Evolutionary conservation across 495 filamentous ascomycete species (phyloP), one percentile per base, ranked within the genome.

Genomic region (Neurospora pannonica): DNA sequence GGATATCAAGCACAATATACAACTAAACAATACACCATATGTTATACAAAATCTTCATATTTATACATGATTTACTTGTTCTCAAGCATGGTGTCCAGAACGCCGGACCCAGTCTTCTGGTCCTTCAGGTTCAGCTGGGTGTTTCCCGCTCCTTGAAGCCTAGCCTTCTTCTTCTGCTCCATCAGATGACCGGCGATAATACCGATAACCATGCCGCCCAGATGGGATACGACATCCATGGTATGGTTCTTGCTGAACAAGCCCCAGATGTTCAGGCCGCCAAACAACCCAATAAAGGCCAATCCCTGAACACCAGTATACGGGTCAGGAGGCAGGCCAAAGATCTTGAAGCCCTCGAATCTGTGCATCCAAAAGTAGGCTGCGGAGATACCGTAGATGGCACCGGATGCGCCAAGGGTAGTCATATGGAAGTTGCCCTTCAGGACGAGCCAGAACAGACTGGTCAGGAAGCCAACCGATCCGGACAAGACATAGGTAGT

Each of bases 401-500:
- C 91, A 9, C 91, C 93, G 71, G 92, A 94, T 17, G 93, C 92
- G 69, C 95, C 95, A 1, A 95, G 86, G 1, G 82, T 81, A 21
- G 82, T 81, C n/a, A 77, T 75, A 5, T 78, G 34, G 28, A 86
- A 73, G 37, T 76, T 76, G 38, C 78, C 76, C 38, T 78, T 46
- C 11, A 94, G 74, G 39, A 94, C 90, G 70, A 88, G 85, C 38
- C 80, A 81, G 13, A 85, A 77, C 70, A 98, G 83, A 34, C 89
- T 91, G 3, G 84, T 80, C 74, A 93, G 87, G 54, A 90, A 91
- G 38, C 90, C 91, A 15, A 93, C 34, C 0, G 88, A 87, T 48
- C 93, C 95, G 4, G 89, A 85, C 1, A 88, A 82, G 43, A 97
- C 77, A 81, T 94, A 97, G 7, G 97, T 84, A 9, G 91, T 90